Conservation (phyloP, 2,329 filamentous ascomycete genomes). For the Apiospora koreana region DNA sequence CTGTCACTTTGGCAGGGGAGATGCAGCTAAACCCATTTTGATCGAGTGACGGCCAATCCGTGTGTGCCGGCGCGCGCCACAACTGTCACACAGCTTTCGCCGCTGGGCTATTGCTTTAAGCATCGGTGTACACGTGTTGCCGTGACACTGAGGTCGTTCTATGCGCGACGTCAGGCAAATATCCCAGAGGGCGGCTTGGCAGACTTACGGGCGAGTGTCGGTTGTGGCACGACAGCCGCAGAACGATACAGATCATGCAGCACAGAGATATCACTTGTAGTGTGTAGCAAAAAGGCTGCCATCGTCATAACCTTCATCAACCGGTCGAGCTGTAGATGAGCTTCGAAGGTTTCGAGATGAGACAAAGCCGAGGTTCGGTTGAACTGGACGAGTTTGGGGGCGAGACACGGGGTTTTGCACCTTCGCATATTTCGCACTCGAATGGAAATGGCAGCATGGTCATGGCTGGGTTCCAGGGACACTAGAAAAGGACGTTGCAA, state of each 20-base stretch:
- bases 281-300: not conserved
- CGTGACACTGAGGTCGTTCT: not conserved
- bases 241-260: too few species aligned
- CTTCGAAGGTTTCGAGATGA: not conserved
- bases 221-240: not conserved
- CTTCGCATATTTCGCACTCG: too few species aligned
- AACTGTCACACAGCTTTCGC: not conserved
- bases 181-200: not conserved
- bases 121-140: slow-evolving; percentile 10
- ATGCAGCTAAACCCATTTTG: not conserved
- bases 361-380: not conserved
- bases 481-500: not conserved
- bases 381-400: not conserved
- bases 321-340: not conserved
- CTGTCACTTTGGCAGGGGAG: not conserved
- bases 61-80: not conserved
- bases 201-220: slow-evolving; percentile 15
- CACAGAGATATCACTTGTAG: not conserved
- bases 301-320: not conserved
- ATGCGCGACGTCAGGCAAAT: slow-evolving; percentile 6
- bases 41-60: not conserved
- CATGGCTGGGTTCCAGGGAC: not conserved
- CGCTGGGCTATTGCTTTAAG: not conserved
- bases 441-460: too few species aligned
- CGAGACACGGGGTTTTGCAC: not conserved